Evolutionary conservation across 208 protist genomes (phyloP).

Genomic region (Angomonas deanei): DNA sequence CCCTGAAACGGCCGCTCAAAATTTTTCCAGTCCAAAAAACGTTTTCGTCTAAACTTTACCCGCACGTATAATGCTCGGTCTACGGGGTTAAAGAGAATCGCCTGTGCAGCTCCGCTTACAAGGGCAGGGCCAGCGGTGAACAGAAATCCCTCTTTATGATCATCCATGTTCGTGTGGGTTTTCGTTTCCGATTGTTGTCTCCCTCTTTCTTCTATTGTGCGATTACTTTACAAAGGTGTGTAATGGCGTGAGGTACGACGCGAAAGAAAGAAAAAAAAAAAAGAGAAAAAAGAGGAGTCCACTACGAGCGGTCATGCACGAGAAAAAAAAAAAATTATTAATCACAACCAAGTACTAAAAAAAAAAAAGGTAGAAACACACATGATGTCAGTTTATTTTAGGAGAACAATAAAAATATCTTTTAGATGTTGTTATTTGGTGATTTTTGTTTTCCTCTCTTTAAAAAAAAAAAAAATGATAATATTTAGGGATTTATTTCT

Average conservation of each 20-base stretch:
- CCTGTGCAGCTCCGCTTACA: conserved; percentile 67
- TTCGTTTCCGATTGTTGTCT: neutral
- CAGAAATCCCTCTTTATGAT: conserved; percentile 43
- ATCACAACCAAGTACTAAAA: neutral
- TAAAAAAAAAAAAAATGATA: neutral
- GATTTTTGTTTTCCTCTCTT: neutral
- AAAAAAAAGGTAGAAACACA: neutral
- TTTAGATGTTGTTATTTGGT: neutral
- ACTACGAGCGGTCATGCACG: neutral
- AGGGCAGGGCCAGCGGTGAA: conserved; percentile 65
- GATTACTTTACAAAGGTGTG: neutral
- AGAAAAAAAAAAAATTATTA: conserved; percentile 2
- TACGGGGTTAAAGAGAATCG: conserved; percentile 87
- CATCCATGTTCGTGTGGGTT: too few relatives aligned
- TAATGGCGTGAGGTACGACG: neutral
- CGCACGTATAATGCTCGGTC: conserved; percentile 88
- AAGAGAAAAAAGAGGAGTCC: neutral
- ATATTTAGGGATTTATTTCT: too few relatives aligned
- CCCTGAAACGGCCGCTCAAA: conserved; percentile 89
- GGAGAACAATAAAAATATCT: neutral
- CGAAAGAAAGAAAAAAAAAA: conserved; percentile 1
- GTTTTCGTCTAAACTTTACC: conserved; percentile 58
- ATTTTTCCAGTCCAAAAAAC: conserved; percentile 78
- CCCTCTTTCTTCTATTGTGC: neutral
- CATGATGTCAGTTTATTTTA: neutral